Evolutionary conservation across 441 rosid species (phyloP).

Genomic region (Eruca vesicaria): DNA sequence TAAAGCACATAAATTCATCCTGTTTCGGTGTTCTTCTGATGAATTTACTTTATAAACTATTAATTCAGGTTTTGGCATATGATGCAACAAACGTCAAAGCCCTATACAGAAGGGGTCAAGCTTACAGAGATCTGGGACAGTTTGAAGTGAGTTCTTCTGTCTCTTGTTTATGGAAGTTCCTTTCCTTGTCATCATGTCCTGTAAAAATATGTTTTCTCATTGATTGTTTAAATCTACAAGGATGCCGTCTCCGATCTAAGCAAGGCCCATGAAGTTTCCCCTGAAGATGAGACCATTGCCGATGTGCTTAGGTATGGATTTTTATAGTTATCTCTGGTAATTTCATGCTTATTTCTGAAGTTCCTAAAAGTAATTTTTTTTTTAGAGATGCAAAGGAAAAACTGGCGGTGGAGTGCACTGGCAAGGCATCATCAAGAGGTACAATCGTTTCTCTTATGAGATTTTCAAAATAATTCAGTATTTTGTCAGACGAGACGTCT

Average conservation of each 20-base stretch:
- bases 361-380: too few relatives aligned
- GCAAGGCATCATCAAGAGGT: constrained; percentile 50
- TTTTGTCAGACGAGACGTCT: background rate
- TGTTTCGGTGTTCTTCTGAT: constrained; percentile 21
- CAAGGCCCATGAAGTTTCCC: constrained; percentile 78
- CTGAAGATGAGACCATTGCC: constrained; percentile 83
- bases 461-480: background rate
- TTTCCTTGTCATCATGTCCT: constrained; percentile 4
- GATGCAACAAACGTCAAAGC: constrained; percentile 88
- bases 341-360: background rate
- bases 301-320: constrained; percentile 65
- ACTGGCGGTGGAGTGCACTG: constrained; percentile 54
- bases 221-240: constrained; percentile 40
- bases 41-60: background rate
- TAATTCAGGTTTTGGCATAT: constrained; percentile 64
- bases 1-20: background rate
- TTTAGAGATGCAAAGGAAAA: constrained; percentile 69
- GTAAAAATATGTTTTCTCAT: constrained; percentile 4
- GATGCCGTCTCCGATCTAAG: constrained; percentile 81
- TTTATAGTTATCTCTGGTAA: background rate
- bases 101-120: constrained; percentile 94
- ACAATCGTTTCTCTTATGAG: constrained; percentile 14
- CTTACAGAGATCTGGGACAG: constrained; percentile 71
- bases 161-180: background rate
- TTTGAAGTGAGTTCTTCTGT: constrained; percentile 62